Evolutionary conservation across 768 basidiomycete species (phyloP).

Genomic region (Lactifluus subvellereus): DNA sequence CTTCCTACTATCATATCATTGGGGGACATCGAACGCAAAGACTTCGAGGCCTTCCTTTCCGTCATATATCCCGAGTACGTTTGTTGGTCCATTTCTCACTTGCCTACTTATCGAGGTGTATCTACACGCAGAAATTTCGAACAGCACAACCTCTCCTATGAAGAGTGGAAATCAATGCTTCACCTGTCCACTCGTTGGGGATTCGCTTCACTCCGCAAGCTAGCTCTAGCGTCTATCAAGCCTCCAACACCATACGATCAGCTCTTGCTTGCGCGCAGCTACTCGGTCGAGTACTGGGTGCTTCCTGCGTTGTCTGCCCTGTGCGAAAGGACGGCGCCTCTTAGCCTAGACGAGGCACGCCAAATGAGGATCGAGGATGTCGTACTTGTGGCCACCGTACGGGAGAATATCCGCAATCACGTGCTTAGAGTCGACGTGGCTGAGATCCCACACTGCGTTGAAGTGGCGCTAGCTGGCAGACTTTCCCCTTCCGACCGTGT

Average conservation of each 20-base stretch:
- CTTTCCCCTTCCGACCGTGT: no score
- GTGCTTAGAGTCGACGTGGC: not conserved
- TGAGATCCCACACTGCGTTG: not conserved
- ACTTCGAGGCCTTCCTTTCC: constrained; percentile 12
- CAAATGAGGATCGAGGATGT: constrained; percentile 14
- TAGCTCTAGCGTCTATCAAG: not conserved
- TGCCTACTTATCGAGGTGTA: not conserved
- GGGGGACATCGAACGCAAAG: constrained; percentile 5
- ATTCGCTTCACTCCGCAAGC: constrained; percentile 27
- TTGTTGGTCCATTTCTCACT: not conserved
- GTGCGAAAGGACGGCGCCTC: constrained; percentile 5
- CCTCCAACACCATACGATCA: no score
- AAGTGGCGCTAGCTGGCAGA: not conserved
- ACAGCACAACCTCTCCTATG: constrained; percentile 8
- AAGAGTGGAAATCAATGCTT: constrained; percentile 28
- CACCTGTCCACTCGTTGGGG: constrained; percentile 29
- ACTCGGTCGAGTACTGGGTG: constrained; percentile 10
- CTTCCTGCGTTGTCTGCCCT: constrained; percentile 6
- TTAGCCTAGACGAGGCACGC: constrained; percentile 9
- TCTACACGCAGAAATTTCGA: constrained; percentile 5
- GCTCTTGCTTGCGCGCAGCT: constrained; percentile 8
- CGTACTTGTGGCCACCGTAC: constrained; percentile 6
- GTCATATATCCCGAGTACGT: constrained; percentile 19
- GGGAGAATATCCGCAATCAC: constrained; percentile 1
- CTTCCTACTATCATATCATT: not conserved